Percentiles rank a stretch among this genome's conserved stretches.
Conservation (phyloP, 148 eudicot genomes). For the Rhododendron griersonianum region DNA sequence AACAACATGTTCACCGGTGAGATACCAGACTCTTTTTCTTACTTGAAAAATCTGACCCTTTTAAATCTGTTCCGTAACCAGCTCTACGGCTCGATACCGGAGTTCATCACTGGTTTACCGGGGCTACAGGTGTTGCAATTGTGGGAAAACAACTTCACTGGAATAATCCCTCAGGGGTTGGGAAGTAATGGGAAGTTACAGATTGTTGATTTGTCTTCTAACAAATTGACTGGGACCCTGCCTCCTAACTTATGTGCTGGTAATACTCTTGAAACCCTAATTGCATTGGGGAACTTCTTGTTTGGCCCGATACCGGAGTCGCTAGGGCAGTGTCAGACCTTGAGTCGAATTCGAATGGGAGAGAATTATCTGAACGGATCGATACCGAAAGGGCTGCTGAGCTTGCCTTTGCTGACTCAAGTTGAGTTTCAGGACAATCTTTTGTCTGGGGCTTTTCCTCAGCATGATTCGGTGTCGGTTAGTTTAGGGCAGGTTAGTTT, state of each 20-base stretch:
- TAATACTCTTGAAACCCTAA: slow-evolving; percentile 54
- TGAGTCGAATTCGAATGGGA: slow-evolving; percentile 75
- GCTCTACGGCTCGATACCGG: slow-evolving; percentile 80
- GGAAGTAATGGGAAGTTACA: slow-evolving; percentile 59
- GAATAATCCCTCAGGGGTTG: slow-evolving; percentile 54
- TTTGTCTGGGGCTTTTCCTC: slow-evolving; percentile 73
- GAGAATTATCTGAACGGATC: slow-evolving; percentile 89
- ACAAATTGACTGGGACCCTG: slow-evolving; percentile 71
- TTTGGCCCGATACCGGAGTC: slow-evolving; percentile 80
- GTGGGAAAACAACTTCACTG: slow-evolving; percentile 95
- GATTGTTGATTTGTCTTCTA: slow-evolving; percentile 76
- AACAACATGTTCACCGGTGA: slow-evolving; percentile 69
- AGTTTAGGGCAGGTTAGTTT: slow-evolving; percentile 73
- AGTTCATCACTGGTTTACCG: slow-evolving; percentile 75
- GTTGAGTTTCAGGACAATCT: slow-evolving; percentile 87
- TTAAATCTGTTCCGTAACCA: slow-evolving; percentile 74
- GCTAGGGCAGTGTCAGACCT: slow-evolving; percentile 58
- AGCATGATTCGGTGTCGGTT: slow-evolving; percentile 35
- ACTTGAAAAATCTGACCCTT: slow-evolving; percentile 60
- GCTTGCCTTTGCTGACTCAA: slow-evolving; percentile 65
- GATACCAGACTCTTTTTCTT: slow-evolving; percentile 50
- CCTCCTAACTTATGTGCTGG: slow-evolving; percentile 67
- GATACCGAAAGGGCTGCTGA: slow-evolving; percentile 71
- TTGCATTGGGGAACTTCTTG: slow-evolving; percentile 65
- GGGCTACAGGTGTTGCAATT: slow-evolving; percentile 72